These are phyloP conservation scores for Camelina laxa DNA, from an alignment of 345 rosid genomes.

Conservation along the genomic window DNA sequence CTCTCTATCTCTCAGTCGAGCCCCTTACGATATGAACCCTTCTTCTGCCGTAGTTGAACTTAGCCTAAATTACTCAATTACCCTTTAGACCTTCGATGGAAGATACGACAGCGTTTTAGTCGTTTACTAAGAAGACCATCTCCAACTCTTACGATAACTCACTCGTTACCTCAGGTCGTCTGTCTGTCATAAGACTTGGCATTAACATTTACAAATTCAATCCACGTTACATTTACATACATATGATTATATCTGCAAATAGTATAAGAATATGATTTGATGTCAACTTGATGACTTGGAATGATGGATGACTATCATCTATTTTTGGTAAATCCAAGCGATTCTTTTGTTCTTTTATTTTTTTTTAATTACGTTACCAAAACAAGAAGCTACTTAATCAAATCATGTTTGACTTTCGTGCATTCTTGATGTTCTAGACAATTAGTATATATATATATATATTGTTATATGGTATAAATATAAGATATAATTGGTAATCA, in stretches of 20 bases:
- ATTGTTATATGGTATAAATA: too few relatives aligned
- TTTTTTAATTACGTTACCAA: slow-evolving; percentile 5
- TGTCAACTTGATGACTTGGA: slow-evolving; percentile 1
- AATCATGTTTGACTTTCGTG: slow-evolving; percentile 29
- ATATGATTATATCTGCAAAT: too few relatives aligned
- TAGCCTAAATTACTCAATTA: too few relatives aligned
- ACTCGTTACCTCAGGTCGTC: neutral
- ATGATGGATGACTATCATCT: neutral
- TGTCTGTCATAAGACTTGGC: neutral
- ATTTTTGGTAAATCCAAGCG: slow-evolving; percentile 25
- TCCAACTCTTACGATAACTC: too few relatives aligned
- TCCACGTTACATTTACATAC: neutral
- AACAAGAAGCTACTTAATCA: slow-evolving; percentile 31
- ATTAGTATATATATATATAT: too few relatives aligned
- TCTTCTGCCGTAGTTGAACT: too few relatives aligned
- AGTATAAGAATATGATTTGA: too few relatives aligned
- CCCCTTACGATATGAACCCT: neutral
- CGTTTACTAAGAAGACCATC: too few relatives aligned
- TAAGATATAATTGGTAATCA: too few relatives aligned
- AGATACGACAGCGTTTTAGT: neutral
- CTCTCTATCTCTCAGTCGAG: neutral
- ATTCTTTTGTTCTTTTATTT: neutral
- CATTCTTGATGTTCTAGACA: neutral
- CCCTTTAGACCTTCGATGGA: too few relatives aligned
- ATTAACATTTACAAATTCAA: neutral